Base-by-base conservation (phyloP, 768 basidiomycete genomes). In the Coprinellus micaceus region DNA sequence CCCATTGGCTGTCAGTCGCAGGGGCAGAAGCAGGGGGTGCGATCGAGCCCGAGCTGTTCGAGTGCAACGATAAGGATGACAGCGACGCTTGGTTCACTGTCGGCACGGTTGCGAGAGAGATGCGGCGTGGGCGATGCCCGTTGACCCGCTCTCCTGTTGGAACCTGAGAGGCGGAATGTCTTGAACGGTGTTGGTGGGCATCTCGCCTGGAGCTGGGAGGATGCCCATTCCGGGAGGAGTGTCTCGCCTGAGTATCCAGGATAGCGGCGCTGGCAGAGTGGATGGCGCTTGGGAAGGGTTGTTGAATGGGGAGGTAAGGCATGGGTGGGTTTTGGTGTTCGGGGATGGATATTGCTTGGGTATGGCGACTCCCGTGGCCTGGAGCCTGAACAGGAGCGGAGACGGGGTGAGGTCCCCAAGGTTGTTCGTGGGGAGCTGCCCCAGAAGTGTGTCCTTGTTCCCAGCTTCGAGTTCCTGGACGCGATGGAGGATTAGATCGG, bases 361-460 rank as follows among this genome's bases (percentile, higher is more conserved):
- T 47, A 51, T 56, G 51, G 19, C 56, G 49, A 40, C 56, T 43
- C 4, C 53, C 61, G 33, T 58, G 48, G 15, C 26, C 47, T 4
- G 39, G 33, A 15, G 53, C 26, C 11, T 33, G 55, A 39, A 39
- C 25, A 17, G 51, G 28, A 28, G 61, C 39, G 33, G 52, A 43
- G n/a, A 44, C 33, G 15, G 58, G 60, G 3, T 48, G 24, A 36
- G 54, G 17, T 3, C 15, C 21, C 47, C 47, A 28, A 17, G 26
- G 28, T 17, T 49, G 47, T 10, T 49, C 47, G 21, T 3, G 13
- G 7, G 47, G 26, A 25, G 13, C 7, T 7, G 21, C 28, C n/a
- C 26, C 47, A 49, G 47, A 15, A 17, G 47, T 49, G 26, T 49
- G 47, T 11, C 28, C 17, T n/a, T 28, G 47, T 30, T 49, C 47